A percentile compares a stretch with the other conserved stretches of the same genome.
phyloP scores from a whole-genome alignment of 176 grass and related monocot species.

The Chrysopogon serrulatus region DNA sequence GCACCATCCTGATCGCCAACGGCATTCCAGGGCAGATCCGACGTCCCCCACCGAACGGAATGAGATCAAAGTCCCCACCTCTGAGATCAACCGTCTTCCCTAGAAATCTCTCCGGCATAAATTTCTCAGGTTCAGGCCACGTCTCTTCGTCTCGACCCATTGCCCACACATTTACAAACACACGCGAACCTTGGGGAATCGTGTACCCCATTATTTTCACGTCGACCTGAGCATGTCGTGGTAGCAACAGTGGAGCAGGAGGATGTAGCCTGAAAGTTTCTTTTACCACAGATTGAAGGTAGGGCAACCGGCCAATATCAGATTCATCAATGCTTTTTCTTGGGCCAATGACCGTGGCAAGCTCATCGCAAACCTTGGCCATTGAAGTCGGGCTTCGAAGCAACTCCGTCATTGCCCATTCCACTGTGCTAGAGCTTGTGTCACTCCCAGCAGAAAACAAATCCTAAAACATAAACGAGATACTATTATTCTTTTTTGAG shows the following conservation, averaged over 20 bases:
- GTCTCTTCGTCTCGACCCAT: background rate
- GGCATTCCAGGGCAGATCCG: slow-evolving; percentile 45
- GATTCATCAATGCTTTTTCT: slow-evolving; percentile 28
- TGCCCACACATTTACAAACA: slow-evolving; percentile 40
- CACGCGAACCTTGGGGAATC: background rate
- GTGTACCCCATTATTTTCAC: background rate
- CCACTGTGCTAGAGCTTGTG: slow-evolving; percentile 34
- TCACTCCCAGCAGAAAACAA: slow-evolving; percentile 42
- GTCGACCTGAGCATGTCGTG: background rate
- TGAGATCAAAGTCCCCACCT: slow-evolving; percentile 28
- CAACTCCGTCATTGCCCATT: slow-evolving; percentile 56
- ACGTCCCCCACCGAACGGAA: slow-evolving; percentile 29
- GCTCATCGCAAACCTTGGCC: slow-evolving; percentile 17
- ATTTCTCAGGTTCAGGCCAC: slow-evolving; percentile 30
- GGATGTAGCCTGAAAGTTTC: slow-evolving; percentile 50
- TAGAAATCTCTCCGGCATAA: slow-evolving; percentile 39
- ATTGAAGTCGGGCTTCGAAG: slow-evolving; percentile 34
- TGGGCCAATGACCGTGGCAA: slow-evolving; percentile 2
- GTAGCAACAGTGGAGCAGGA: slow-evolving; percentile 23
- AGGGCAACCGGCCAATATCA: slow-evolving; percentile 23
- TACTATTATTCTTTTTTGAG: background rate
- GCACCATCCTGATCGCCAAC: slow-evolving; percentile 32
- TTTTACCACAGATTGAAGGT: slow-evolving; percentile 45
- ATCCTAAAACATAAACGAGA: slow-evolving; percentile 18
- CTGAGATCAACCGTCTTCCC: background rate